These are phyloP conservation scores for Linum trigynum DNA, from an alignment of 345 rosid species.

Conservation along the genomic window DNA sequence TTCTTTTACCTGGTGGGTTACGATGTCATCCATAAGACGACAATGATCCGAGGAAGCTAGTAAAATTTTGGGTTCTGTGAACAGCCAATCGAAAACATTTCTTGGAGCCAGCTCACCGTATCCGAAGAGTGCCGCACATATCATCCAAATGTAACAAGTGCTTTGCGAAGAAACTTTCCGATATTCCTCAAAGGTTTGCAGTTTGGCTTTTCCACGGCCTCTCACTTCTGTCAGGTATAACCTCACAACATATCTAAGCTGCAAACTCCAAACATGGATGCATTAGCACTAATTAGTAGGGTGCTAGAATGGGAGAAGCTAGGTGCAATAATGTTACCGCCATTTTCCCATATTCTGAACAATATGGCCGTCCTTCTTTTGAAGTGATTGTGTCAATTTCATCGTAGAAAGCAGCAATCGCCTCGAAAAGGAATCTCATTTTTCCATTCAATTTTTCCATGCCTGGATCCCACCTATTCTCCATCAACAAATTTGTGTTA, in stretches of 20 bases:
- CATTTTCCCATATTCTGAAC: no score
- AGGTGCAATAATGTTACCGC: no score
- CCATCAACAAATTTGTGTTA: background rate
- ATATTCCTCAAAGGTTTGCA: conserved; percentile 36
- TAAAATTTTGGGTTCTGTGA: conserved; percentile 5
- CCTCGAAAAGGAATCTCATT: no score
- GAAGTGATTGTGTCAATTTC: no score
- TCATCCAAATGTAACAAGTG: conserved; percentile 19
- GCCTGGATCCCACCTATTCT: conserved; percentile 40
- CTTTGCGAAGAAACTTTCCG: conserved; percentile 30
- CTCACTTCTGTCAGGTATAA: conserved; percentile 35
- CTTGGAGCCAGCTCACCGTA: conserved; percentile 2
- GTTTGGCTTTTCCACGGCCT: conserved; percentile 18
- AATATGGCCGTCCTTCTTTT: no score
- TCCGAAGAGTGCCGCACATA: conserved; percentile 15
- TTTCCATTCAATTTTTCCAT: background rate
- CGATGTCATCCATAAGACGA: conserved; percentile 20
- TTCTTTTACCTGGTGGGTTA: background rate
- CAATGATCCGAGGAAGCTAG: conserved; percentile 6
- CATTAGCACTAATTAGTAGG: no score
- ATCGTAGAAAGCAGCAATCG: no score
- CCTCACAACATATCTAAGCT: background rate
- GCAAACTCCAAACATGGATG: background rate
- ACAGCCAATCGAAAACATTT: conserved; percentile 14
- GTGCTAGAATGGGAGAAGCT: no score